Percentiles rank a stretch among this genome's conserved stretches.
Conservation (phyloP, 176 grass and related monocot genomes). For the Panicum miliaceum region DNA sequence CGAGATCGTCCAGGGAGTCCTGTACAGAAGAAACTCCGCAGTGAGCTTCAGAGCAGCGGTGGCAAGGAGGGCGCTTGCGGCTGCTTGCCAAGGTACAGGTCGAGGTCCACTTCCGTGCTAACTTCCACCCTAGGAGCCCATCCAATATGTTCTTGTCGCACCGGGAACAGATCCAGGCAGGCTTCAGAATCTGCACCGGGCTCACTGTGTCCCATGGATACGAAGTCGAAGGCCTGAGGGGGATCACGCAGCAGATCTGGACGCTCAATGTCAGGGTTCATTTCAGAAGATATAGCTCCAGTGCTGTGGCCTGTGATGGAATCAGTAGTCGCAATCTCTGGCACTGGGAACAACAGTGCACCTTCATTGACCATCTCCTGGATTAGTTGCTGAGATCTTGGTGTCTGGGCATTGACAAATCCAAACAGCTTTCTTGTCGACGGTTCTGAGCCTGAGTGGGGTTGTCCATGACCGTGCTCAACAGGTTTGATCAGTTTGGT, state of each 20-base stretch:
- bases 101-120: conserved; percentile 41
- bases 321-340: neutral
- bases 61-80: neutral
- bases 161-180: conserved; percentile 67
- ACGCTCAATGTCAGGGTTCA: neutral
- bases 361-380: conserved; percentile 52
- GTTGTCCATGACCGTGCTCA: neutral
- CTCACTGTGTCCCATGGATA: neutral
- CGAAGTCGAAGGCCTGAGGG: conserved; percentile 23
- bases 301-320: neutral
- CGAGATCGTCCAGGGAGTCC: neutral
- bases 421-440: conserved; percentile 31
- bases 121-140: conserved; percentile 15
- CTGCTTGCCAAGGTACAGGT: conserved; percentile 41
- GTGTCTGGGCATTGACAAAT: neutral
- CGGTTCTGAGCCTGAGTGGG: neutral
- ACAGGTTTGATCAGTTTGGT: neutral
- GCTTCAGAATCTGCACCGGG: neutral
- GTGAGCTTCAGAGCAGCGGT: neutral
- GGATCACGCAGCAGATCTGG: neutral
- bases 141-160: conserved; percentile 49
- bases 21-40: neutral
- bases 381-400: conserved; percentile 41
- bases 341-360: conserved; percentile 35
- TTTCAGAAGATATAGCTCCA: neutral